These are phyloP conservation scores for Pascua sp. DNA, from an alignment of 1,284 basidiomycete species.

Conservation along the genomic window DNA sequence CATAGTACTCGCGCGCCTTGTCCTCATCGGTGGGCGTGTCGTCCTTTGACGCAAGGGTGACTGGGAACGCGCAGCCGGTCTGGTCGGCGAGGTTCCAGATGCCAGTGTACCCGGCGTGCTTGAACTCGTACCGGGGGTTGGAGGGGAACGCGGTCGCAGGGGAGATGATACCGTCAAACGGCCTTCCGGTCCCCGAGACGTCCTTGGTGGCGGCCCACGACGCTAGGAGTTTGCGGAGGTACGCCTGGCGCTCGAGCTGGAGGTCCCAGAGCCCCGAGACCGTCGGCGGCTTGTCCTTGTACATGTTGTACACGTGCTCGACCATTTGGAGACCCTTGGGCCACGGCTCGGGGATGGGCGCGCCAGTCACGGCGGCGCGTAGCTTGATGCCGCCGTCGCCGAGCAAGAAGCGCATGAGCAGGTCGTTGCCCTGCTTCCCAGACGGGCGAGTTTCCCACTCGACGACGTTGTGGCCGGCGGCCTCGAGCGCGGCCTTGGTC, in stretches of 20 bases:
- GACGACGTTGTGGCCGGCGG: slow-evolving; percentile 60
- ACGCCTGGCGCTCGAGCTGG: slow-evolving; percentile 10
- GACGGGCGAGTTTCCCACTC: slow-evolving; percentile 32
- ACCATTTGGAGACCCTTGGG: slow-evolving; percentile 5
- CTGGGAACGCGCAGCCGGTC: slow-evolving; percentile 61
- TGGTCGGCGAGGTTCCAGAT: slow-evolving; percentile 54
- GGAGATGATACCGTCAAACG: slow-evolving; percentile 18
- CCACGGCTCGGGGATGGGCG: slow-evolving; percentile 16
- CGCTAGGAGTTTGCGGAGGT: slow-evolving; percentile 9
- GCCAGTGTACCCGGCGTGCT: slow-evolving; percentile 10
- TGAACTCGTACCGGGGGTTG: slow-evolving; percentile 7
- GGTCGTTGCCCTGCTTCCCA: slow-evolving; percentile 1
- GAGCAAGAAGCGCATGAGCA: slow-evolving; percentile 2
- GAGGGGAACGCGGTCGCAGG: slow-evolving; percentile 11
- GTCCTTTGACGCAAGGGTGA: slow-evolving; percentile 52
- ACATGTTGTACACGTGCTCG: background rate
- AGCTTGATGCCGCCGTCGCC: slow-evolving; percentile 16
- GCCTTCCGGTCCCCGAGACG: slow-evolving; percentile 8
- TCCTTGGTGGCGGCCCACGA: slow-evolving; percentile 6
- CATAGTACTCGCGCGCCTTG: slow-evolving; percentile 51
- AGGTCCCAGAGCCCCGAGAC: slow-evolving; percentile 16
- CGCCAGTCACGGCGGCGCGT: background rate
- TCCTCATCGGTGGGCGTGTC: slow-evolving; percentile 2
- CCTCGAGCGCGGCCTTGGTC: slow-evolving; percentile 57
- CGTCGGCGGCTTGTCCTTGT: slow-evolving; percentile 3